A percentile compares a stretch with the other conserved stretches of the same genome.
These are phyloP conservation scores for Candida nitratophila DNA, from an alignment of 805 yeast species.

Conservation along the genomic window DNA sequence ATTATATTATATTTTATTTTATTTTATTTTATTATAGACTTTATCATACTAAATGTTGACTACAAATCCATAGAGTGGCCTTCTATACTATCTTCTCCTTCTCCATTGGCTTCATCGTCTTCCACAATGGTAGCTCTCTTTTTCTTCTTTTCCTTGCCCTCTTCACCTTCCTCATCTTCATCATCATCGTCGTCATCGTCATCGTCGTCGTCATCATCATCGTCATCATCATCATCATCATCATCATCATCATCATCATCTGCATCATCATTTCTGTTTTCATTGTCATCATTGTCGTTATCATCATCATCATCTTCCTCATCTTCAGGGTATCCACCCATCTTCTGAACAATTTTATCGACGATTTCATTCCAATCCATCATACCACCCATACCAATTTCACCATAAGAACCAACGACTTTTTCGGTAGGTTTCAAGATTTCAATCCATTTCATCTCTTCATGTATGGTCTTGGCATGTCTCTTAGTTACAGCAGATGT, in stretches of 20 bases:
- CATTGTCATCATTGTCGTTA: constrained; percentile 28
- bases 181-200: constrained; percentile 20
- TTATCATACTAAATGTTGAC: no score
- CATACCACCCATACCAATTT: constrained; percentile 99
- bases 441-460: constrained; percentile 94
- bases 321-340: constrained; percentile 46
- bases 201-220: constrained; percentile 21
- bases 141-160: constrained; percentile 5
- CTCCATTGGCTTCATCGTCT: neutral
- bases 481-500: constrained; percentile 82
- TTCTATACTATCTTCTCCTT: neutral
- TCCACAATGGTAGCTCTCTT: neutral
- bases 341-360: constrained; percentile 42
- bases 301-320: constrained; percentile 47
- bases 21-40: no score
- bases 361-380: constrained; percentile 88
- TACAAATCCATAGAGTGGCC: no score
- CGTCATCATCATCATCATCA: constrained; percentile 20
- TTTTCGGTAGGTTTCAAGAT: constrained; percentile 93
- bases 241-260: constrained; percentile 15
- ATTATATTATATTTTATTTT: no score
- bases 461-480: constrained; percentile 68
- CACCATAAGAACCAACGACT: constrained; percentile 85
- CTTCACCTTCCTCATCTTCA: constrained; percentile 17
- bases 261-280: constrained; percentile 30